Percentiles rank a stretch among this genome's conserved stretches.
These are phyloP conservation scores for Botrytis deweyae DNA, from an alignment of 2,329 filamentous ascomycete species.

Conservation along the genomic window DNA sequence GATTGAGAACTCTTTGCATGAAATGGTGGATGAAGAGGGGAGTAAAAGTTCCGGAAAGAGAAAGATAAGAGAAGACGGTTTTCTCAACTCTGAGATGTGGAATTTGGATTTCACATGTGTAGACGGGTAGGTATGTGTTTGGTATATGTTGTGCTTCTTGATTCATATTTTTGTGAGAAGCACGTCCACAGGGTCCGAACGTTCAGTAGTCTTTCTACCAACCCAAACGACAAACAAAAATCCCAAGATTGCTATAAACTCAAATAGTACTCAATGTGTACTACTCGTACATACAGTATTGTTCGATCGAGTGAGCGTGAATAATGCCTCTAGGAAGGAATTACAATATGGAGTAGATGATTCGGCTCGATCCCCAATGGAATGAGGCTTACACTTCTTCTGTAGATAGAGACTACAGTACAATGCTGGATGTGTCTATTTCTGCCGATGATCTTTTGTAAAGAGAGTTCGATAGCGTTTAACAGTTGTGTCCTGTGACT, in stretches of 20 bases:
- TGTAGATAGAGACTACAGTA: neutral
- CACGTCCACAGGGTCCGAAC: neutral
- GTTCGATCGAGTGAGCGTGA: neutral
- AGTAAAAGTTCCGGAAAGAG: neutral
- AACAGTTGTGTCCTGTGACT: neutral
- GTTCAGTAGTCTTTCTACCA: neutral
- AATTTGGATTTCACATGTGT: neutral
- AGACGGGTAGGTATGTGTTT: neutral
- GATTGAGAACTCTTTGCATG: constrained; percentile 3
- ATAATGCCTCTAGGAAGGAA: neutral
- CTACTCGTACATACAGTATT: no score
- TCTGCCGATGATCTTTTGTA: neutral
- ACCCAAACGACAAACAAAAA: neutral
- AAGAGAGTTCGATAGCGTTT: neutral
- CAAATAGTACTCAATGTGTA: neutral
- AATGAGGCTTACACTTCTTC: neutral
- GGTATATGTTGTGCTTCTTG: neutral
- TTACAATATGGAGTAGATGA: neutral
- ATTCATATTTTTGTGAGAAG: neutral
- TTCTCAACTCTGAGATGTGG: neutral
- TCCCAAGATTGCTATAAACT: neutral
- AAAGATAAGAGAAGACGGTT: neutral
- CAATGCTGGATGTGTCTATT: neutral
- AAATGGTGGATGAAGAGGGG: neutral
- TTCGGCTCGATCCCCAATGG: neutral